Evolutionary conservation across 441 rosid species (phyloP).

Genomic region (Pelargonium fulgidum): DNA sequence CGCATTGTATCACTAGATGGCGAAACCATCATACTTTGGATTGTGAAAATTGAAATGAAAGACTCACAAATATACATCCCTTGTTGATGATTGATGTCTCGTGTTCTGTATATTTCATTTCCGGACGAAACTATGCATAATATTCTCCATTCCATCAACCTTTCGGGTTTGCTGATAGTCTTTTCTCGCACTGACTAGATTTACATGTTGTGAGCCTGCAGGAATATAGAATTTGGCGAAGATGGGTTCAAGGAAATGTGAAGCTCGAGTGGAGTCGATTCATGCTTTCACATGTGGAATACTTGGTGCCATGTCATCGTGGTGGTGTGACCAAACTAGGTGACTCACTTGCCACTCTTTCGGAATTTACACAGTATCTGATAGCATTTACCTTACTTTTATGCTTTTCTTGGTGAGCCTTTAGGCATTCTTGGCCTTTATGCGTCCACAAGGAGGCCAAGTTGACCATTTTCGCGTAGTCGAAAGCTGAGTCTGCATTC

Average conservation of each 20-base stretch:
- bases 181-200: too few species aligned
- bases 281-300: constrained; percentile 14
- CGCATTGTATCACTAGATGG: background rate
- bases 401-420: constrained; percentile 12
- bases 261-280: background rate
- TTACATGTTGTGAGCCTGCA: too few species aligned
- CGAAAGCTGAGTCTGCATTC: constrained; percentile 67
- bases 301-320: constrained; percentile 22
- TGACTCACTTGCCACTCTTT: constrained; percentile 43
- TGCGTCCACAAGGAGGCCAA: constrained; percentile 33
- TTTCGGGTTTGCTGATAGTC: too few species aligned
- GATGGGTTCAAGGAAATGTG: background rate
- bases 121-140: too few species aligned
- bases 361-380: constrained; percentile 26
- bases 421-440: constrained; percentile 18
- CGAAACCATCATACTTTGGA: background rate
- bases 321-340: constrained; percentile 27
- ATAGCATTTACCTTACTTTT: constrained; percentile 19
- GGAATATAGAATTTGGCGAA: too few species aligned
- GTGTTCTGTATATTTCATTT: background rate
- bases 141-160: too few species aligned
- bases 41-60: constrained; percentile 1
- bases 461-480: constrained; percentile 35
- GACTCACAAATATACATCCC: background rate
- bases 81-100: too few species aligned